Conservation (phyloP, 2,329 filamentous ascomycete genomes). For the Dothistroma septosporum region DNA sequence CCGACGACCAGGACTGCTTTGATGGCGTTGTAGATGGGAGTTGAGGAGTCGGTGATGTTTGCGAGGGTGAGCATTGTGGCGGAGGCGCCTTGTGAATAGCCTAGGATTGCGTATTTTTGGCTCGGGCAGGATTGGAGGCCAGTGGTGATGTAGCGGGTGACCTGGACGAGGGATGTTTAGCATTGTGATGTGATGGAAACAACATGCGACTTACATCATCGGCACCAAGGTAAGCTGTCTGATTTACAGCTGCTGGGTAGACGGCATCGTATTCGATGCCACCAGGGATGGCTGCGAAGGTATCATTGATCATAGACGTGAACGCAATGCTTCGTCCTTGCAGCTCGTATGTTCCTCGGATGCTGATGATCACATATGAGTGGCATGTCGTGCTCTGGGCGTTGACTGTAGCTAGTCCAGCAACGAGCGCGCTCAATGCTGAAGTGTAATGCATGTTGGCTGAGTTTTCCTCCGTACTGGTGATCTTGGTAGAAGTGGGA, state of each 20-base stretch:
- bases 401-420: neutral
- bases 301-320: conserved; percentile 8
- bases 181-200: neutral
- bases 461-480: neutral
- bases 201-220: neutral
- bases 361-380: conserved; percentile 10
- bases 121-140: conserved; percentile 6
- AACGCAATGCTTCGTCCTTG: conserved; percentile 11
- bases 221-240: conserved; percentile 1
- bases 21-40: conserved; percentile 4
- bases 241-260: conserved; percentile 8
- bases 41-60: neutral
- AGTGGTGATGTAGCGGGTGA: conserved; percentile 2
- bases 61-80: conserved; percentile 3
- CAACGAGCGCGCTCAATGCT: neutral
- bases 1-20: conserved; percentile 11
- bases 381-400: neutral
- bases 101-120: conserved; percentile 10
- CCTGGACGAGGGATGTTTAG: neutral
- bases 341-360: conserved; percentile 6
- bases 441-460: neutral
- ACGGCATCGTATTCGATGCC: conserved; percentile 11
- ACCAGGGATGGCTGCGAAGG: conserved; percentile 1
- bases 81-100: conserved; percentile 14
- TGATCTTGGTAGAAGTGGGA: neutral